Conservation (phyloP, 2,329 filamentous ascomycete species). For the Alternaria sp. region DNA sequence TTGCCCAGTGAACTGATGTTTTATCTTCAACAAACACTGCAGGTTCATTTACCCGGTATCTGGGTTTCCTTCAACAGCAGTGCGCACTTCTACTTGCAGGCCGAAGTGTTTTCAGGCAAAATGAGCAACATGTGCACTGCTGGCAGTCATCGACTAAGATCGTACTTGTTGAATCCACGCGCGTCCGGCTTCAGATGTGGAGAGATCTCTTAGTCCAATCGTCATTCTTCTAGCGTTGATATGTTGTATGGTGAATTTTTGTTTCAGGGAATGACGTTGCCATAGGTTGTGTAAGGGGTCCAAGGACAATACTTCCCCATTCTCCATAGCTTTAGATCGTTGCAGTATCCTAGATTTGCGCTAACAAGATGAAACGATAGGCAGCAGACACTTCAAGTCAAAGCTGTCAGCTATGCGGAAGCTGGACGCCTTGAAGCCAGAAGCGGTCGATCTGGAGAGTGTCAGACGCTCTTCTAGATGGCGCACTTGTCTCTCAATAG, state of each 20-base stretch:
- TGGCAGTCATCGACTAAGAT: not conserved
- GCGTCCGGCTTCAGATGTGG: not conserved
- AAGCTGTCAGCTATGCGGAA: not conserved
- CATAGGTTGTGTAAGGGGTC: not conserved
- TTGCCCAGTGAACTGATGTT: not conserved
- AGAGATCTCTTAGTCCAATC: not conserved
- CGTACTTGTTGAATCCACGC: not conserved
- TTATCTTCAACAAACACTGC: not conserved
- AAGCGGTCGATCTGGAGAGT: not conserved
- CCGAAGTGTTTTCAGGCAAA: not conserved
- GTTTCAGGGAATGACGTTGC: not conserved
- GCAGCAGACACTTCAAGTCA: not conserved
- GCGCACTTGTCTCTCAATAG: not conserved
- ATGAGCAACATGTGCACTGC: not conserved
- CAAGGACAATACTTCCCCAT: not conserved
- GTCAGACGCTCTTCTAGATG: not conserved
- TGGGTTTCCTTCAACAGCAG: not conserved
- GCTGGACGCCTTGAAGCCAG: not conserved
- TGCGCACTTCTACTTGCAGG: not conserved
- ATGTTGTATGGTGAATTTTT: not conserved
- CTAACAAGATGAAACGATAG: slow-evolving; percentile 3
- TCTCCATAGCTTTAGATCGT: not conserved
- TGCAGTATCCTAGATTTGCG: not conserved
- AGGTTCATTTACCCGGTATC: slow-evolving; percentile 9
- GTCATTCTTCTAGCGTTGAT: not conserved